These are phyloP conservation scores for Rhodotorula sphaerocarpa DNA, from an alignment of 768 basidiomycete genomes.

Conservation along the genomic window DNA sequence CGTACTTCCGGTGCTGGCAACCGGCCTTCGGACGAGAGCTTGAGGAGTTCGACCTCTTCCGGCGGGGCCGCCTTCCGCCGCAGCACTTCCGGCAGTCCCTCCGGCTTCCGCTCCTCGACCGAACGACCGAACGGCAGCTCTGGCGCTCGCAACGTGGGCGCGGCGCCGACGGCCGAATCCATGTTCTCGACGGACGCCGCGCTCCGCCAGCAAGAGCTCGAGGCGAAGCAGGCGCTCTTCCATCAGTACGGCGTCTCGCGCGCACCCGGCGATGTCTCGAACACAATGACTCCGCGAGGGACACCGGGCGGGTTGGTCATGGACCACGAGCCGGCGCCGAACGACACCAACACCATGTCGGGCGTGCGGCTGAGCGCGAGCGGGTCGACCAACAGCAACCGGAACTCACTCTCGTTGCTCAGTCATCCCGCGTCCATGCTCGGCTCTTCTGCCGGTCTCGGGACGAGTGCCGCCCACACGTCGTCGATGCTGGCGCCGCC, in stretches of 20 bases:
- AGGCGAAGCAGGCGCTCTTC: slow-evolving; percentile 39
- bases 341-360: background rate
- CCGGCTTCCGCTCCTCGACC: slow-evolving; percentile 3
- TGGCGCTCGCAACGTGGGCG: slow-evolving; percentile 1
- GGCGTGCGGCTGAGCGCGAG: too few species aligned
- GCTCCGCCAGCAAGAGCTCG: slow-evolving; percentile 40
- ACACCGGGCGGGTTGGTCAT: background rate
- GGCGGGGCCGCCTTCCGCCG: background rate
- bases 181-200: slow-evolving; percentile 37
- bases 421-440: slow-evolving; percentile 3
- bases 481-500: slow-evolving; percentile 17
- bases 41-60: slow-evolving; percentile 6
- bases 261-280: slow-evolving; percentile 35
- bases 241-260: slow-evolving; percentile 39
- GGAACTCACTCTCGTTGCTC: slow-evolving; percentile 22
- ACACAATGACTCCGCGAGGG: slow-evolving; percentile 33
- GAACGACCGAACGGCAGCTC: slow-evolving; percentile 9
- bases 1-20: background rate
- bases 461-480: background rate
- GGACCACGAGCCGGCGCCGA: background rate
- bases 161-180: slow-evolving; percentile 33
- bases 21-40: slow-evolving; percentile 32
- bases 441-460: background rate
- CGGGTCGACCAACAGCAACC: slow-evolving; percentile 1
- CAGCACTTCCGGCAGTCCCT: slow-evolving; percentile 7